phyloP scores from a whole-genome alignment of 805 yeast species.

The Cyberlindnera veronae region DNA sequence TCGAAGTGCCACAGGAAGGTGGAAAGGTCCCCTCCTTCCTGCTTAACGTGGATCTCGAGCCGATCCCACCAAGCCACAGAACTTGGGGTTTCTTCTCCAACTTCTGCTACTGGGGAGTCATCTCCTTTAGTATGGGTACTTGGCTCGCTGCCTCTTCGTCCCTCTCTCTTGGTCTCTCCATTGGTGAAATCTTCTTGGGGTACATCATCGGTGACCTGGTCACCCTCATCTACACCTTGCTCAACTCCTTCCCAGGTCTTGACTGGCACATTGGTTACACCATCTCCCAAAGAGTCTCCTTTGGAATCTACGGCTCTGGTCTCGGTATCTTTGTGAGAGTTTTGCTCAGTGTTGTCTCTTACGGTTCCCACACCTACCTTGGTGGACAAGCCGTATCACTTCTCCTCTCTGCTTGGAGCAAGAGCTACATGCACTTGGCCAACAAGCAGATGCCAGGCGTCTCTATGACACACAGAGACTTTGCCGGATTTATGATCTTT shows the following conservation, averaged over 20 bases:
- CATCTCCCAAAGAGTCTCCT: constrained; percentile 41
- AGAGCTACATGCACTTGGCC: constrained; percentile 26
- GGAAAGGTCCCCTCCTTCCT: constrained; percentile 4
- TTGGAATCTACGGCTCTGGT: constrained; percentile 43
- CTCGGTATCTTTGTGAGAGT: constrained; percentile 41
- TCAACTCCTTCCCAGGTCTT: constrained; percentile 46
- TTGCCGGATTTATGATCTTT: constrained; percentile 41
- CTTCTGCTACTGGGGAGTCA: constrained; percentile 43
- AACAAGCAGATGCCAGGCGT: neutral
- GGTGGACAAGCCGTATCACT: constrained; percentile 40
- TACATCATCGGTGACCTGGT: constrained; percentile 42
- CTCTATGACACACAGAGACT: constrained; percentile 26
- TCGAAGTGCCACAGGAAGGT: constrained; percentile 2
- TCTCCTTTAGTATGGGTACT: constrained; percentile 42
- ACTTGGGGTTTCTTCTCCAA: constrained; percentile 40
- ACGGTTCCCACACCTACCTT: constrained; percentile 43
- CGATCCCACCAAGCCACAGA: constrained; percentile 24
- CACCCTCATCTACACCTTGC: constrained; percentile 40
- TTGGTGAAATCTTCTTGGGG: constrained; percentile 43
- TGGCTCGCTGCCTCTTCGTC: constrained; percentile 45
- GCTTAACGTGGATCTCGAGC: constrained; percentile 13
- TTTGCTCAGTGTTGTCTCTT: constrained; percentile 44
- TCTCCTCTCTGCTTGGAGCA: constrained; percentile 39
- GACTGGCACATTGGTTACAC: constrained; percentile 50
- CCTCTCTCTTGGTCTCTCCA: constrained; percentile 41